Conservation (phyloP, 2,329 filamentous ascomycete species). For the Aspergillus phoenicis region DNA sequence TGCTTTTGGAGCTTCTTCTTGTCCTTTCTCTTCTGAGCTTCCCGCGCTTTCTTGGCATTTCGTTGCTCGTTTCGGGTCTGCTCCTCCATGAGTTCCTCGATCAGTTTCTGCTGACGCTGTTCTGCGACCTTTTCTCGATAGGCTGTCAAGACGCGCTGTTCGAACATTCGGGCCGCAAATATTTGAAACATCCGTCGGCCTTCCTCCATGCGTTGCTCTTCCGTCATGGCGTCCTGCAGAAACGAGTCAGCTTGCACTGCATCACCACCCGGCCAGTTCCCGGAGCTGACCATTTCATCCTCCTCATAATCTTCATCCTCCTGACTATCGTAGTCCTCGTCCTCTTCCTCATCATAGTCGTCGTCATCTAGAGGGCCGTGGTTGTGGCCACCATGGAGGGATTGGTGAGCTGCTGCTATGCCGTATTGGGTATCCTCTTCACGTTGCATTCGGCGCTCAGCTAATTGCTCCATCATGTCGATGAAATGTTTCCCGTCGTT, state of each 20-base stretch:
- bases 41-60: conserved; percentile 89
- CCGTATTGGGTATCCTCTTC: conserved; percentile 83
- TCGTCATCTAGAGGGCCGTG: conserved; percentile 77
- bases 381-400: conserved; percentile 70
- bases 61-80: conserved; percentile 72
- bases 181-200: conserved; percentile 99
- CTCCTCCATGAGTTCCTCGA: conserved; percentile 91
- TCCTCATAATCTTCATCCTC: conserved; percentile 68
- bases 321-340: conserved; percentile 64
- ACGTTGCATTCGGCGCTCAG: conserved; percentile 93
- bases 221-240: conserved; percentile 86
- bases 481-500: conserved; percentile 99
- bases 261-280: conserved; percentile 12
- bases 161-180: conserved; percentile 98
- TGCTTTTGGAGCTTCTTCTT: conserved; percentile 89
- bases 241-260: conserved; percentile 42
- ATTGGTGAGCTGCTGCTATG: conserved; percentile 60
- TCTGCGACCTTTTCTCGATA: conserved; percentile 96
- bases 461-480: conserved; percentile 99
- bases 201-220: conserved; percentile 98
- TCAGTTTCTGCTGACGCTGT: conserved; percentile 85
- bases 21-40: conserved; percentile 93
- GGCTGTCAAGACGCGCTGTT: conserved; percentile 93
- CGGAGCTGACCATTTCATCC: conserved; percentile 61
- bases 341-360: conserved; percentile 74